phyloP scores from a whole-genome alignment of 495 filamentous ascomycete genomes.

The Astrocystis sublimbata region DNA sequence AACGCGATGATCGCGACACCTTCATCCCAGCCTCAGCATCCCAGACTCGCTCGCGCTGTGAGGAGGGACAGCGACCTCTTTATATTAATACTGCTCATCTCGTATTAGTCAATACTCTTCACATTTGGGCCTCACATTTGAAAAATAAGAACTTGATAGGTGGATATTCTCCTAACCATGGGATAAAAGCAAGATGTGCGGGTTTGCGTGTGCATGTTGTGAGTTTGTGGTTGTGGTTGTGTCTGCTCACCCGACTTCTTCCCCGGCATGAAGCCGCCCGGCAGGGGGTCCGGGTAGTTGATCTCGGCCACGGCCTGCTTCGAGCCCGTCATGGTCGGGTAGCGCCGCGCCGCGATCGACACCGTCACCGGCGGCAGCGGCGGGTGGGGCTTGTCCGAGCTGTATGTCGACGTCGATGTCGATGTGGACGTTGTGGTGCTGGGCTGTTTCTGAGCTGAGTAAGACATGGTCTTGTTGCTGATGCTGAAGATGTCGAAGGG shows the following conservation, averaged over 20 bases:
- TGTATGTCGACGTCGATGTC: slow-evolving; percentile 1
- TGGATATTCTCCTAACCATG: background rate
- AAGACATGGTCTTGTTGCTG: no score
- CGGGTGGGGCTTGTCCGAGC: slow-evolving; percentile 4
- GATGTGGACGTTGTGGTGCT: no score
- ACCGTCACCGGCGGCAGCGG: background rate
- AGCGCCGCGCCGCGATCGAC: background rate
- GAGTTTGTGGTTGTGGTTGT: background rate
- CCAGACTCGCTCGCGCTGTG: no score
- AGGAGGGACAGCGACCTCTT: no score
- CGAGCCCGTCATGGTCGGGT: background rate
- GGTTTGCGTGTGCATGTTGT: background rate
- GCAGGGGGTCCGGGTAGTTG: slow-evolving; percentile 30
- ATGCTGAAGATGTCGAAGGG: background rate
- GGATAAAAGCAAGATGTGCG: background rate
- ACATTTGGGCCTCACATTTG: no score
- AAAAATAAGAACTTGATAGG: no score
- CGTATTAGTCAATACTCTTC: no score
- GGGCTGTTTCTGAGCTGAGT: background rate
- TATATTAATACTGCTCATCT: no score
- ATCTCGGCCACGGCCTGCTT: slow-evolving; percentile 16
- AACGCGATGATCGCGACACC: no score
- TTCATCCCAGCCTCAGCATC: no score
- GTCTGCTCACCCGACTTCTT: slow-evolving; percentile 26
- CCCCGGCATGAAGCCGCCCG: slow-evolving; percentile 30